Conservation (phyloP, 2,329 filamentous ascomycete genomes). For the Xylariaceae sp. region DNA sequence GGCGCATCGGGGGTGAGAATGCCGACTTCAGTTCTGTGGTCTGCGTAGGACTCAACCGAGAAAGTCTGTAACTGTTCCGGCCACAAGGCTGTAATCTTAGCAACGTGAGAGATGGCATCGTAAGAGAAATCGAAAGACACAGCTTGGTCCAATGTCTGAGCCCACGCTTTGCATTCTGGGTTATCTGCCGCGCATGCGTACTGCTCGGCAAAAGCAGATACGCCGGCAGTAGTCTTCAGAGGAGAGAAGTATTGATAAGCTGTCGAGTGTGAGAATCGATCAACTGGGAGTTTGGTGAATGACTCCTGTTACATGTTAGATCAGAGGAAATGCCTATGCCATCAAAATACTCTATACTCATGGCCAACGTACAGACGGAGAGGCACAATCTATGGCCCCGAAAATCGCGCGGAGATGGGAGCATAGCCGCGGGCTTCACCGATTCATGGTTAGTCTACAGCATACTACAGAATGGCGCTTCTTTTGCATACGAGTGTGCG, state of each 20-base stretch:
- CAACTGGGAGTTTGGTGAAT: constrained; percentile 55
- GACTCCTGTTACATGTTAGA: constrained; percentile 51
- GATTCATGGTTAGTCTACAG: constrained; percentile 5
- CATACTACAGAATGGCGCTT: neutral
- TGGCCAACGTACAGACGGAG: constrained; percentile 27
- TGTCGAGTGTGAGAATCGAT: constrained; percentile 58
- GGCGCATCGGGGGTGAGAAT: constrained; percentile 65
- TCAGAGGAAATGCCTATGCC: constrained; percentile 42
- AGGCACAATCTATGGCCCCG: constrained; percentile 33
- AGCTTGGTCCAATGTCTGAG: constrained; percentile 34
- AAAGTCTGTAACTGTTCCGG: constrained; percentile 41
- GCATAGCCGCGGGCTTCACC: constrained; percentile 29
- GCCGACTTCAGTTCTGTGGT: constrained; percentile 72
- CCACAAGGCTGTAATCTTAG: constrained; percentile 66
- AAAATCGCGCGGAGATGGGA: constrained; percentile 29
- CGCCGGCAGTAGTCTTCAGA: constrained; percentile 51
- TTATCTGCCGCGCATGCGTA: constrained; percentile 34
- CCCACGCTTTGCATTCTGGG: constrained; percentile 23
- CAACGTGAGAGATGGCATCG: constrained; percentile 59
- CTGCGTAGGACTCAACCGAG: constrained; percentile 36
- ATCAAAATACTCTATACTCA: neutral
- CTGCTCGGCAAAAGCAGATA: constrained; percentile 49
- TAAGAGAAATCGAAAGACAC: constrained; percentile 67
- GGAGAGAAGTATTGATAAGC: constrained; percentile 68
- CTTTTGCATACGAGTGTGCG: constrained; percentile 20